Percentiles rank a stretch among this genome's conserved stretches.
phyloP scores from a whole-genome alignment of 352 stramenopile species.

The Globisporangium apiculatum region DNA sequence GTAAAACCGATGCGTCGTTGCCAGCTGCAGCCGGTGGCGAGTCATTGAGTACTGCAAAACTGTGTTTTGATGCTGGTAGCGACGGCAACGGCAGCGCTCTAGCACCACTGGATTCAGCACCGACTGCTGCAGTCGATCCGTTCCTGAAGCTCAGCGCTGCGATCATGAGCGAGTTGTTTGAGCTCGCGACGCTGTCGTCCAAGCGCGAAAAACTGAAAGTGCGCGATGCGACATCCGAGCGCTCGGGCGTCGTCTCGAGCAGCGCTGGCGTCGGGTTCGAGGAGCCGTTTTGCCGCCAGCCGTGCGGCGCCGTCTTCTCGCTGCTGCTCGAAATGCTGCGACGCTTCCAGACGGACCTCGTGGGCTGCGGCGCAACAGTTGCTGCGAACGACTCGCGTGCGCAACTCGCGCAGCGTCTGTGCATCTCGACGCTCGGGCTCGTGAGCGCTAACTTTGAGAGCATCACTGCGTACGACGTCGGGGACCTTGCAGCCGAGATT shows the following conservation, averaged over 20 bases:
- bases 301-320: slow-evolving; percentile 41
- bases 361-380: neutral
- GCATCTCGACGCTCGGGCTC: slow-evolving; percentile 39
- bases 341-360: slow-evolving; percentile 17
- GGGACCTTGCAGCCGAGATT: slow-evolving; percentile 25
- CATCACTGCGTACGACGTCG: slow-evolving; percentile 48
- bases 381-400: neutral
- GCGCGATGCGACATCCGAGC: no score
- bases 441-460: slow-evolving; percentile 64
- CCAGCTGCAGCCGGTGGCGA: neutral
- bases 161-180: slow-evolving; percentile 14
- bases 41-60: no score
- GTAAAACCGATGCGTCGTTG: neutral
- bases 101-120: no score
- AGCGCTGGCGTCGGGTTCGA: slow-evolving; percentile 38
- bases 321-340: slow-evolving; percentile 47
- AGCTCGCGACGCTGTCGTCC: slow-evolving; percentile 6
- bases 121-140: neutral
- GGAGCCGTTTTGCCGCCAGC: slow-evolving; percentile 70
- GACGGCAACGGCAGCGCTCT: neutral
- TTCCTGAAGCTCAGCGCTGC: slow-evolving; percentile 18
- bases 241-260: no score
- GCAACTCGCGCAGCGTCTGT: slow-evolving; percentile 10
- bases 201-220: slow-evolving; percentile 1
- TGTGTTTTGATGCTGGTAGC: no score